Conservation (phyloP, 106 monocot species). For the Acorus calamus region DNA sequence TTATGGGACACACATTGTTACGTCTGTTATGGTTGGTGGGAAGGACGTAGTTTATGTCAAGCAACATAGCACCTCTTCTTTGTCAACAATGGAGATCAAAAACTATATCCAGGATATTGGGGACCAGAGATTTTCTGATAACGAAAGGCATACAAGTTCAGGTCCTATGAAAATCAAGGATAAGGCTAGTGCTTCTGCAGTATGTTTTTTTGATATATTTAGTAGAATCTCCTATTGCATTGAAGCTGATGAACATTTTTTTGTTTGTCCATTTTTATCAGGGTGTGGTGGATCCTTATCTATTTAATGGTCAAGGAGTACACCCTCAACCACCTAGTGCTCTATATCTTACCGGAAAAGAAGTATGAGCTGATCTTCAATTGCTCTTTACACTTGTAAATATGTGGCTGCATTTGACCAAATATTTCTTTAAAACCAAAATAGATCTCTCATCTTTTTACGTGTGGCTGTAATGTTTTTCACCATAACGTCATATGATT, state of each 20-base stretch:
- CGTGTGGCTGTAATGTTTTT: too few species aligned
- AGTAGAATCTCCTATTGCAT: too few species aligned
- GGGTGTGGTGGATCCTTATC: constrained; percentile 26
- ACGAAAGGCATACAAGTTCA: constrained; percentile 33
- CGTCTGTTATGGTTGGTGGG: constrained; percentile 67
- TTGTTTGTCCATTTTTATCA: too few species aligned
- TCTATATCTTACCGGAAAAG: constrained; percentile 60
- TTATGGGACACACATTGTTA: constrained; percentile 82
- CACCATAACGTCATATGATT: too few species aligned
- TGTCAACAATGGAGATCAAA: constrained; percentile 62
- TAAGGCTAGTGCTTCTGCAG: constrained; percentile 45
- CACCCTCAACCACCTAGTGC: constrained; percentile 62
- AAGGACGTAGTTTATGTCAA: constrained; percentile 81
- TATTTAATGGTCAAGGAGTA: constrained; percentile 67
- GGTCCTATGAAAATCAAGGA: constrained; percentile 60
- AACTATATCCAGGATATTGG: constrained; percentile 73
- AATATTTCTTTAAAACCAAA: too few species aligned
- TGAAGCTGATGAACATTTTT: too few species aligned
- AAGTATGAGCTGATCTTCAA: constrained; percentile 27
- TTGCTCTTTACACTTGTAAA: background rate
- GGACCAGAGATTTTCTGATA: constrained; percentile 61
- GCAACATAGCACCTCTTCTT: constrained; percentile 60
- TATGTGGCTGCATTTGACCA: background rate
- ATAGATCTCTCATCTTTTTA: too few species aligned
- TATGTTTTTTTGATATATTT: too few species aligned